A percentile compares a stretch with the other conserved stretches of the same genome.
Evolutionary conservation across 805 yeast genomes (phyloP).

Genomic region (Wickerhamiella siamensis): DNA sequence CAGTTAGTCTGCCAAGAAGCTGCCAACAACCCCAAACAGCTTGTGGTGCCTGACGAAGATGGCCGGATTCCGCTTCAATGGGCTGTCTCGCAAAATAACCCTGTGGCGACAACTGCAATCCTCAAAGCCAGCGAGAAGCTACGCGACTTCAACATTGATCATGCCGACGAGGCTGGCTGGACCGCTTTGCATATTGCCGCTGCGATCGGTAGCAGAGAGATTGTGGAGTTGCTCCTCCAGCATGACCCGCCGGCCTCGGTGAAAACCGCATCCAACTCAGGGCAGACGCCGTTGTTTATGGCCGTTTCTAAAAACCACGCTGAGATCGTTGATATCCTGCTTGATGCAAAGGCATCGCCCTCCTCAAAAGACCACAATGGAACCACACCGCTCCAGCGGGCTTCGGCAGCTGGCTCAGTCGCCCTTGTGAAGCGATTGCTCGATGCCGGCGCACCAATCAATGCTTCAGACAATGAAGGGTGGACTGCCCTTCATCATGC

Average conservation of each 20-base stretch:
- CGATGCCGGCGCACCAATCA: constrained; percentile 45
- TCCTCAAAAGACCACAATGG: constrained; percentile 53
- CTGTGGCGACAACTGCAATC: constrained; percentile 36
- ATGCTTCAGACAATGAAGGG: constrained; percentile 49
- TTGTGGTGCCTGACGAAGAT: constrained; percentile 40
- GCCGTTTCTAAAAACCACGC: constrained; percentile 59
- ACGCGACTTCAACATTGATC: constrained; percentile 45
- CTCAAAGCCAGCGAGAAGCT: constrained; percentile 26
- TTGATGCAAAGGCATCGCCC: constrained; percentile 46
- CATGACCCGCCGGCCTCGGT: constrained; percentile 38
- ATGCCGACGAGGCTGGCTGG: constrained; percentile 72
- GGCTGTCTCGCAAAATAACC: constrained; percentile 59
- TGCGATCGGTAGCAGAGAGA: constrained; percentile 50
- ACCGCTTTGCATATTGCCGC: constrained; percentile 74
- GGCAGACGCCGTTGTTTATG: constrained; percentile 61
- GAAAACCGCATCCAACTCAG: constrained; percentile 41
- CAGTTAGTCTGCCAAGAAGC: not conserved
- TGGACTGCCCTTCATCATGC: constrained; percentile 90
- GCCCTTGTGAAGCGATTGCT: constrained; percentile 42
- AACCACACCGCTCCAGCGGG: constrained; percentile 63
- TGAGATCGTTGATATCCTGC: constrained; percentile 38
- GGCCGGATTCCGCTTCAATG: constrained; percentile 74
- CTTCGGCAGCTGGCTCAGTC: constrained; percentile 60
- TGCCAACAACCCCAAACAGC: constrained; percentile 4
- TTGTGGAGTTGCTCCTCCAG: constrained; percentile 34